Conservation (phyloP, 495 filamentous ascomycete species). For the Aspergillus mulundensis region DNA sequence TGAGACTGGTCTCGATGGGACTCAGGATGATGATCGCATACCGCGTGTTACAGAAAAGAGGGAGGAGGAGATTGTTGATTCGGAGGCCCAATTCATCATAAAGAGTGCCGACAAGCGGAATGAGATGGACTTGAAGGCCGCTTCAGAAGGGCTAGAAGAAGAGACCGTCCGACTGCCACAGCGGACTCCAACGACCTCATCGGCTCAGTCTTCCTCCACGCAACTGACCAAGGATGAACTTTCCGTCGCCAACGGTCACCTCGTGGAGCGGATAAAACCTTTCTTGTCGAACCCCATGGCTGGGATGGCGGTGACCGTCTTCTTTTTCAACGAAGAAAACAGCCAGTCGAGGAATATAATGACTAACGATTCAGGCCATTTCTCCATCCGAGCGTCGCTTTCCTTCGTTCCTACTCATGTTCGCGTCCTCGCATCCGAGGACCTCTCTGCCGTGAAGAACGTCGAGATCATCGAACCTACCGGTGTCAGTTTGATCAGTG, state of each 20-base stretch:
- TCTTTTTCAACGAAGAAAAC: constrained; percentile 80
- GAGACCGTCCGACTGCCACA: constrained; percentile 7
- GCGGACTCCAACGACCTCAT: constrained; percentile 13
- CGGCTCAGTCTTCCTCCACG: constrained; percentile 51
- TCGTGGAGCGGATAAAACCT: constrained; percentile 81
- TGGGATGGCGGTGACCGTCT: constrained; percentile 73
- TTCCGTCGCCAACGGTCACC: constrained; percentile 71
- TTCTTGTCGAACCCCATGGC: constrained; percentile 80
- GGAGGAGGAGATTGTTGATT: constrained; percentile 63
- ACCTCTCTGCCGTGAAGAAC: constrained; percentile 71
- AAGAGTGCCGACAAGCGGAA: constrained; percentile 65
- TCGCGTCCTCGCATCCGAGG: constrained; percentile 79
- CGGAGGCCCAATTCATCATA: constrained; percentile 70
- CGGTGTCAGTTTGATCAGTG: constrained; percentile 93
- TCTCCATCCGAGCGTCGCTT: constrained; percentile 67
- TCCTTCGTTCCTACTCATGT: constrained; percentile 90
- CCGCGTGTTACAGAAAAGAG: constrained; percentile 21
- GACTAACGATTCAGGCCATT: constrained; percentile 87
- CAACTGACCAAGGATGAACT: constrained; percentile 68
- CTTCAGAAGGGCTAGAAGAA: constrained; percentile 15
- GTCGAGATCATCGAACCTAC: constrained; percentile 69
- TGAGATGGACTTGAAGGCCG: constrained; percentile 59
- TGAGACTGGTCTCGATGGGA: constrained; percentile 26
- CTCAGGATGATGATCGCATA: constrained; percentile 15
- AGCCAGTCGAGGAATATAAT: constrained; percentile 74